Evolutionary conservation across 2,329 filamentous ascomycete species (phyloP).

Genomic region (Salinomyces thailandicus): DNA sequence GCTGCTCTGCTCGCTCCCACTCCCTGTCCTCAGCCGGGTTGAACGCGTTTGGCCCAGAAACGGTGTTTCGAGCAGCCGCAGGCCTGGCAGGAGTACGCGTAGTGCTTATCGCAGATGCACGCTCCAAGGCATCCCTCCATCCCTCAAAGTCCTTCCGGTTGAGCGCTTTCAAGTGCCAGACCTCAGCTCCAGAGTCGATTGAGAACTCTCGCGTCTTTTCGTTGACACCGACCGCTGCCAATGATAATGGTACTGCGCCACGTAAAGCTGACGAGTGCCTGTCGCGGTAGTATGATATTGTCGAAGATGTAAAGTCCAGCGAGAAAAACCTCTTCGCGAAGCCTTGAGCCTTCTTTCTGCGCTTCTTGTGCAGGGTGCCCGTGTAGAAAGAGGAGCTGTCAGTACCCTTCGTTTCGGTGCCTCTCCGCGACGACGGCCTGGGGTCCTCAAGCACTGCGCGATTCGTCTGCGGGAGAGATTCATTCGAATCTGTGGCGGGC

Average conservation of each 20-base stretch:
- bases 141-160: constrained; percentile 76
- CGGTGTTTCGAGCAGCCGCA: neutral
- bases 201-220: constrained; percentile 83
- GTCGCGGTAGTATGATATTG: constrained; percentile 92
- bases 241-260: constrained; percentile 80
- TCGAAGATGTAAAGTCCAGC: constrained; percentile 86
- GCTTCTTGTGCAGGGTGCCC: constrained; percentile 76
- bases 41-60: neutral
- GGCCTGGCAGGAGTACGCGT: constrained; percentile 17
- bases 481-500: constrained; percentile 38
- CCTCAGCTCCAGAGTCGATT: constrained; percentile 90
- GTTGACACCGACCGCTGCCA: constrained; percentile 85
- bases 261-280: constrained; percentile 84
- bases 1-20: constrained; percentile 75
- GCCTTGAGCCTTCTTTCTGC: constrained; percentile 86
- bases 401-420: constrained; percentile 20
- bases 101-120: constrained; percentile 50
- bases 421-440: constrained; percentile 30
- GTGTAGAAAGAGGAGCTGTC: constrained; percentile 57
- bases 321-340: constrained; percentile 93
- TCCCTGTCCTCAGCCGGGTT: constrained; percentile 57
- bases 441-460: constrained; percentile 27
- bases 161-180: constrained; percentile 84
- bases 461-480: constrained; percentile 36
- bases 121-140: constrained; percentile 79